Evolutionary conservation across 768 basidiomycete species (phyloP), one percentile per base, ranked within the genome.

Genomic region (Cyclocybe aegerita): DNA sequence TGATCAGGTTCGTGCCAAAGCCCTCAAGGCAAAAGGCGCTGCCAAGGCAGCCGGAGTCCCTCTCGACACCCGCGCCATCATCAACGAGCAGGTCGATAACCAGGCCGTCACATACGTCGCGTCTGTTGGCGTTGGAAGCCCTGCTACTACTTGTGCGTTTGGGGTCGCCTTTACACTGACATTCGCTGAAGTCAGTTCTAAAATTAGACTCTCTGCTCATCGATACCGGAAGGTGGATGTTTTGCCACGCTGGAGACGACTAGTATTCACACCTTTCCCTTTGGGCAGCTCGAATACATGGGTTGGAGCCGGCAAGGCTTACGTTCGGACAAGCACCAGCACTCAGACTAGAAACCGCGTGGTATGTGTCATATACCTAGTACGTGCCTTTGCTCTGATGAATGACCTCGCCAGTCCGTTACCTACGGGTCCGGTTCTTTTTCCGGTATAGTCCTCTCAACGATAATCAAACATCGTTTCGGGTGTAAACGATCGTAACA

Each of bases 271-370:
- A 40, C 32, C n/a, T 29, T 37, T 9, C 7, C n/a, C 8, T 49
- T 31, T 17, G 7, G 14, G 37, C 34, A 83, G 81, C 64, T 83
- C 84, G 14, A 86, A 85, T 65, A 86, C 83, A 16, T 86, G 85
- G 83, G 67, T 87, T 35, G 83, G 84, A 17, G 81, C 85, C 30
- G 55, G 23, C 5, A 67, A 59, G n/a, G 4, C 62, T 1, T 86
- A 82, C 57, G 60, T 58, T n/a, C 43, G 49, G 50, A 84, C 85
- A 5, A 68, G 68, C 41, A 77, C 80, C n/a, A 82, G 79, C 47
- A 59, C 37, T 4, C 43, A 69, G 54, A 85, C 82, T 12, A 49
- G 54, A 0, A 50, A 79, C 43, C 9, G 59, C n/a, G 80, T 86
- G 78, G 52, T 67, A 49, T 73, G 63, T 36, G n/a, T 16, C 39